A percentile compares a stretch with the other conserved stretches of the same genome.
Conservation (phyloP, 495 filamentous ascomycete species). For the Aspergillus kassunensis region DNA sequence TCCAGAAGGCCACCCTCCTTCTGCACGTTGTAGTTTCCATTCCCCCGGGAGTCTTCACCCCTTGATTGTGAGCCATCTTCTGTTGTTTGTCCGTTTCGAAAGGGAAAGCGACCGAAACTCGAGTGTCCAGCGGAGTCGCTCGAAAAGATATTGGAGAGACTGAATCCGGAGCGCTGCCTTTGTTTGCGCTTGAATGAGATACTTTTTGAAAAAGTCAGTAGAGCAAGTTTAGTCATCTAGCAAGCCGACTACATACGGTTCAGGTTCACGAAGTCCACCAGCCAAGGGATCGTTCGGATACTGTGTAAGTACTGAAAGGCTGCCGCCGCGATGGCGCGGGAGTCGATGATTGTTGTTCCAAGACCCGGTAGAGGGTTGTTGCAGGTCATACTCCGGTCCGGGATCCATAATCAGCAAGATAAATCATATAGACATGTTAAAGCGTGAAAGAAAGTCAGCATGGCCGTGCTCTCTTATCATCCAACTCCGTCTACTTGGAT, state of each 20-base stretch:
- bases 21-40: constrained; percentile 36
- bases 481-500: not conserved
- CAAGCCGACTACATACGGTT: constrained; percentile 32
- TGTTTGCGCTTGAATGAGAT: constrained; percentile 83
- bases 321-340: constrained; percentile 10
- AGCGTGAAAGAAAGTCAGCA: constrained; percentile 12
- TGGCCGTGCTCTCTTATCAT: constrained; percentile 14
- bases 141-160: constrained; percentile 51
- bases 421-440: constrained; percentile 13
- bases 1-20: constrained; percentile 70
- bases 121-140: constrained; percentile 20
- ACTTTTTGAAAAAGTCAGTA: constrained; percentile 34
- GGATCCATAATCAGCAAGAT: constrained; percentile 15
- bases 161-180: constrained; percentile 57
- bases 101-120: constrained; percentile 18
- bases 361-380: constrained; percentile 11
- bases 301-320: not conserved
- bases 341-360: constrained; percentile 5
- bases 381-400: constrained; percentile 12
- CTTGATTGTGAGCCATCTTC: constrained; percentile 6
- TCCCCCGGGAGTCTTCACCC: constrained; percentile 25
- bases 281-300: constrained; percentile 46
- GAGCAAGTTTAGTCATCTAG: not conserved
- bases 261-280: constrained; percentile 46
- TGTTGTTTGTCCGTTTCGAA: constrained; percentile 20